Evolutionary conservation across 1,139 yeast species (phyloP), one percentile per base, ranked within the genome.

Genomic region (Debaryomycetaceae sp.): DNA sequence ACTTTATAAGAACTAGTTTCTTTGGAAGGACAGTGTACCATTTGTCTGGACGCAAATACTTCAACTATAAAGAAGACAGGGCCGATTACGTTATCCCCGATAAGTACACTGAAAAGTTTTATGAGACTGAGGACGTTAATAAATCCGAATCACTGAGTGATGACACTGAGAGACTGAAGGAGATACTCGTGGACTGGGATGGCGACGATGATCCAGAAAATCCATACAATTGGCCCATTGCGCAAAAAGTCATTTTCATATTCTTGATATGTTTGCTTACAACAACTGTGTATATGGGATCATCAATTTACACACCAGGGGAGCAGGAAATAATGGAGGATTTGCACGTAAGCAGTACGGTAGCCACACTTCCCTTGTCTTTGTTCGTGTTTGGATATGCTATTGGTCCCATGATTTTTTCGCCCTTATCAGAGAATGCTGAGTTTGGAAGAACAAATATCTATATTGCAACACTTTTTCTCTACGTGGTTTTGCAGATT

Each of bases 331-430:
- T 83, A 38, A 64, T 68, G 56, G 60, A 61, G 20, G 72, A 76
- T 24, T 78, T 79, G 46, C 51, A 59, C n/a, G 65, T 76, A 2
- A 60, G 73, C n/a, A 63, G 65, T 42, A 72, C 70, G 9, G 68
- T 66, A 3, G 76, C 81, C 0, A 63, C 72, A 1, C 59, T 81
- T 7, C 80, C 81, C 5, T 62, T 66, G 38, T 47, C 66, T 6
- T 43, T 63, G 41, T 66, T 56, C 51, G 80, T 81, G 11, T 49
- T 80, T 20, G 86, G 84, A 1, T 80, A 78, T 51, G 85, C 83
- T 24, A 40, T 76, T 31, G 83, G 83, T 0, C 84, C 83, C n/a
- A 61, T 78, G 68, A 48, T 78, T 1, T 72, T 78, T 44, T 68
- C 82, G 2, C 85, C 87, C 1, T 48, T 81, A 46, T 72, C 82